These are phyloP conservation scores for Combretum micranthum DNA, from an alignment of 345 rosid genomes.

Conservation along the genomic window DNA sequence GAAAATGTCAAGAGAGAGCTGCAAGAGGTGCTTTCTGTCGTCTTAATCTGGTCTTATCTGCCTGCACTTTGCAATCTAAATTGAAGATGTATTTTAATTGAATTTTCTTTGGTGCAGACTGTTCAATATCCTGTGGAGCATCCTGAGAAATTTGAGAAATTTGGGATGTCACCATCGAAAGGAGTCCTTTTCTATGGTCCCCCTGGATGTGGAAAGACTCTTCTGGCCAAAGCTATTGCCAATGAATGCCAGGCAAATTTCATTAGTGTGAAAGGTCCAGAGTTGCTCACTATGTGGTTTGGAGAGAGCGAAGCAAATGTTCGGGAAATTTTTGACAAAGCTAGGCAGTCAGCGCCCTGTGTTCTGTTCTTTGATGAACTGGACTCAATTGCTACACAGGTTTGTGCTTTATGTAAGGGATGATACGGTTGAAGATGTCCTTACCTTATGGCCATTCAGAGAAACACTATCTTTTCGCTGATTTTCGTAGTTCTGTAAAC, in stretches of 20 bases:
- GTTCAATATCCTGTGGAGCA: conserved; percentile 99
- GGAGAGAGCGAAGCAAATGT: conserved; percentile 98
- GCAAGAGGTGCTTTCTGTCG: conserved; percentile 58
- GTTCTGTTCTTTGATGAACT: conserved; percentile 93
- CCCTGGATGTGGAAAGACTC: conserved; percentile 98
- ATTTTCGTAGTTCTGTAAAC: too few relatives aligned
- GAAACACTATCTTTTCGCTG: too few relatives aligned
- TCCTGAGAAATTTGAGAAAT: conserved; percentile 94
- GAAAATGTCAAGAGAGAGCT: conserved; percentile 94
- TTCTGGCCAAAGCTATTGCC: conserved; percentile 93
- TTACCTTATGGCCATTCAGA: too few relatives aligned
- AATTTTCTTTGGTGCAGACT: conserved; percentile 39
- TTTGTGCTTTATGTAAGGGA: conserved; percentile 12
- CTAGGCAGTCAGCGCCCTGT: conserved; percentile 92
- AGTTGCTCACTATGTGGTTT: conserved; percentile 97
- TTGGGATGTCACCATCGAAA: conserved; percentile 96
- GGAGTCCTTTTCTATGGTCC: conserved; percentile 97
- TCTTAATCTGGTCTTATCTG: background rate
- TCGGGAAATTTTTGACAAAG: conserved; percentile 93
- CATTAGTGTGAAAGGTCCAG: conserved; percentile 94
- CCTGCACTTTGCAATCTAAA: background rate
- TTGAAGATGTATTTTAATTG: background rate
- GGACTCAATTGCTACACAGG: conserved; percentile 96
- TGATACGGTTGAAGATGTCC: too few relatives aligned
- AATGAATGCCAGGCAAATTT: conserved; percentile 97